phyloP scores from a whole-genome alignment of 2,329 filamentous ascomycete species.

The Hypoxylon sp. region DNA sequence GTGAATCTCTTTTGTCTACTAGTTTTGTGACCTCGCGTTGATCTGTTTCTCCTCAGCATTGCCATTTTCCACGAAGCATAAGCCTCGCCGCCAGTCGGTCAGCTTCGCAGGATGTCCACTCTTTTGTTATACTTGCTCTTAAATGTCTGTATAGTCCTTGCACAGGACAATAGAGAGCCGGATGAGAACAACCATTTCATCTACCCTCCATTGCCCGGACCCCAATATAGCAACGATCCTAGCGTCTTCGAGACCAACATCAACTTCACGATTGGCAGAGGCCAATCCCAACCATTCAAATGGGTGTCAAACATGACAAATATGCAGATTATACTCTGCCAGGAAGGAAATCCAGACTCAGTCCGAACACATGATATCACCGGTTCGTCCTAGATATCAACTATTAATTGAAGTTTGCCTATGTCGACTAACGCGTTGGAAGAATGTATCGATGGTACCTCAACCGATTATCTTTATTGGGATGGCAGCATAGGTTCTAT shows the following conservation, averaged over 20 bases:
- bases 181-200: slow-evolving; percentile 42
- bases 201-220: slow-evolving; percentile 34
- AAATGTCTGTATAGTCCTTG: slow-evolving; percentile 27
- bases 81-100: slow-evolving; percentile 6
- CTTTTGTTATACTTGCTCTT: slow-evolving; percentile 24
- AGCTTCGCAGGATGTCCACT: slow-evolving; percentile 25
- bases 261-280: slow-evolving; percentile 29
- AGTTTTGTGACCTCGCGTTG: slow-evolving; percentile 4
- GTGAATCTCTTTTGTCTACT: background rate
- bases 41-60: slow-evolving; percentile 8
- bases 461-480: slow-evolving; percentile 34
- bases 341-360: slow-evolving; percentile 29
- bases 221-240: slow-evolving; percentile 31
- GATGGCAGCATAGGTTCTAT: slow-evolving; percentile 38
- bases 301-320: slow-evolving; percentile 38
- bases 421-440: slow-evolving; percentile 8
- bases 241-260: slow-evolving; percentile 33
- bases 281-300: slow-evolving; percentile 34
- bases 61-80: slow-evolving; percentile 9
- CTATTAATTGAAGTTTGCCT: background rate
- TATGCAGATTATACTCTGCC: slow-evolving; percentile 25
- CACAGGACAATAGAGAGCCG: slow-evolving; percentile 32
- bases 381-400: slow-evolving; percentile 15
- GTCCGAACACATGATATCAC: slow-evolving; percentile 21
- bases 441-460: slow-evolving; percentile 25